Conservation (phyloP, 176 grass and related monocot species). For the Oryza glaberrima region DNA sequence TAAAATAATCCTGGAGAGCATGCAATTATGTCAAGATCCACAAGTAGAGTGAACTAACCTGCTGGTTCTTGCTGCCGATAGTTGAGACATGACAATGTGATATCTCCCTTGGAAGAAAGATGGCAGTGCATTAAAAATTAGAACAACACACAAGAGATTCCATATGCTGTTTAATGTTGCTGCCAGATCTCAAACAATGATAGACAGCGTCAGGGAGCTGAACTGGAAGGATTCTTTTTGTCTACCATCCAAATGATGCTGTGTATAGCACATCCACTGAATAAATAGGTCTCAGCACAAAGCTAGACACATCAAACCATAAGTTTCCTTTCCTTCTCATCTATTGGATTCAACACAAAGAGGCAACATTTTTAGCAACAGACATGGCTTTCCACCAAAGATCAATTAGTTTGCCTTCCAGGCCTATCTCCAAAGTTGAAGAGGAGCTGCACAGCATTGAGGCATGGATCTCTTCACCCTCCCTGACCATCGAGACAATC, state of each 20-base stretch:
- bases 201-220: neutral
- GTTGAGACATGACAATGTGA: neutral
- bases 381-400: slow-evolving; percentile 31
- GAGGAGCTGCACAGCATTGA: slow-evolving; percentile 34
- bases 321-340: neutral
- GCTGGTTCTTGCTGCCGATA: neutral
- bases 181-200: neutral
- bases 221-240: slow-evolving; percentile 5
- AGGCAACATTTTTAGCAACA: neutral
- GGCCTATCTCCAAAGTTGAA: slow-evolving; percentile 25
- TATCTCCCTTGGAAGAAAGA: neutral
- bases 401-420: slow-evolving; percentile 37
- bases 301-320: slow-evolving; percentile 15
- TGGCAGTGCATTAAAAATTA: neutral
- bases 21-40: neutral
- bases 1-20: neutral
- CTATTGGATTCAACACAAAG: neutral
- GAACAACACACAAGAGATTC: neutral
- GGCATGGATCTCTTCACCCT: neutral
- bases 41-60: neutral
- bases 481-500: neutral
- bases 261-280: neutral
- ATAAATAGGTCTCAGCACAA: slow-evolving; percentile 14
- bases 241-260: neutral
- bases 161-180: neutral